Evolutionary conservation across 2,329 filamentous ascomycete genomes (phyloP).

Genomic region (Metarhizium album): DNA sequence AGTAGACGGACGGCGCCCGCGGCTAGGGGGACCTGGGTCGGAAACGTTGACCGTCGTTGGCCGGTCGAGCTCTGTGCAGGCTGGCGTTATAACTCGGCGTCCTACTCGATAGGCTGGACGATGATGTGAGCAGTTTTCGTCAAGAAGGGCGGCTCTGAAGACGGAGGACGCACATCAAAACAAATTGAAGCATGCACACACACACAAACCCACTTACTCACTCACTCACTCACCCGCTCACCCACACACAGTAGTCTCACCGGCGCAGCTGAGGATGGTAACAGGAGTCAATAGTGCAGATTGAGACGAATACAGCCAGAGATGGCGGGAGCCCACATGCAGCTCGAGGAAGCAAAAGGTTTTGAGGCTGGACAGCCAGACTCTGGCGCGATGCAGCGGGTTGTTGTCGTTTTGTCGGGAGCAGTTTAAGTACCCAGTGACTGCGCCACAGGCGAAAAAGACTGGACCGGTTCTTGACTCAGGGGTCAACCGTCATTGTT

Average conservation of each 20-base stretch:
- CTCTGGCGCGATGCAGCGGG: too few relatives aligned
- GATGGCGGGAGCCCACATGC: background rate
- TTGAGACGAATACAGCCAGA: background rate
- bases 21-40: background rate
- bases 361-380: too few relatives aligned
- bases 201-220: too few relatives aligned
- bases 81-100: background rate
- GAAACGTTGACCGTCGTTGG: background rate
- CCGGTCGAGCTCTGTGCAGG: background rate
- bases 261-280: background rate
- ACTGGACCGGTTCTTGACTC: too few relatives aligned
- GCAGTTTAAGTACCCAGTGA: too few relatives aligned
- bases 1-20: background rate
- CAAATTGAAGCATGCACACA: background rate
- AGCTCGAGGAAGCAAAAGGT: too few relatives aligned
- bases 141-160: background rate
- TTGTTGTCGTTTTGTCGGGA: too few relatives aligned
- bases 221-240: too few relatives aligned
- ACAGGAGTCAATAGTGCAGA: background rate
- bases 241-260: background rate
- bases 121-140: background rate
- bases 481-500: too few relatives aligned
- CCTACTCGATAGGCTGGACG: background rate
- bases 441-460: too few relatives aligned
- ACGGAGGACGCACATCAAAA: background rate